These are phyloP conservation scores for Chimonanthus praecox DNA, from an alignment of 164 flowering plant genomes.

Conservation along the genomic window DNA sequence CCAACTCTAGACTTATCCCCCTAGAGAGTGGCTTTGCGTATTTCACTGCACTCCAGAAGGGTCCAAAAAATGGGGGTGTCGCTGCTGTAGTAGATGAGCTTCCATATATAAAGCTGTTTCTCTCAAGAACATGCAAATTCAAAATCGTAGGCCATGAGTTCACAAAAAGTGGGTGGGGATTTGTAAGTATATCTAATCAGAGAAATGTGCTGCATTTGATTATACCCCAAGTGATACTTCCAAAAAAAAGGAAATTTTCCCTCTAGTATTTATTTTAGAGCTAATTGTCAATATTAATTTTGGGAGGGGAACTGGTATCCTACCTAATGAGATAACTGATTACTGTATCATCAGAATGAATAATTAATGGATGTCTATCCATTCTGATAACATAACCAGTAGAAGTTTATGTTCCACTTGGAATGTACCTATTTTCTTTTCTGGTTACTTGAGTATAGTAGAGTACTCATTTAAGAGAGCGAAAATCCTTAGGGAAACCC, in stretches of 20 bases:
- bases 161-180: constrained; percentile 64
- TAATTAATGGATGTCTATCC: neutral
- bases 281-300: neutral
- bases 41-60: constrained; percentile 32
- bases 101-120: constrained; percentile 49
- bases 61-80: constrained; percentile 36
- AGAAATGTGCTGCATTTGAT: neutral
- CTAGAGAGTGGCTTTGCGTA: constrained; percentile 44
- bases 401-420: neutral
- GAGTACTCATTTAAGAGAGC: neutral
- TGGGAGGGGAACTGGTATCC: neutral
- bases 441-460: neutral
- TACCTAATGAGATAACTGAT: too few relatives aligned
- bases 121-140: constrained; percentile 43
- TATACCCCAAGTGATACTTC: neutral
- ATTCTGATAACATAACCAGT: neutral
- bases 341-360: too few relatives aligned
- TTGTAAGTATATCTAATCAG: constrained; percentile 37
- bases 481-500: neutral
- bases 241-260: too few relatives aligned
- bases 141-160: constrained; percentile 40
- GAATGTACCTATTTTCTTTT: neutral
- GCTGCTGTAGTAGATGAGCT: constrained; percentile 56
- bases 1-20: constrained; percentile 37
- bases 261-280: neutral